Base-by-base conservation (phyloP, 805 yeast species). In the Maudiozyma pseudohumilis region DNA sequence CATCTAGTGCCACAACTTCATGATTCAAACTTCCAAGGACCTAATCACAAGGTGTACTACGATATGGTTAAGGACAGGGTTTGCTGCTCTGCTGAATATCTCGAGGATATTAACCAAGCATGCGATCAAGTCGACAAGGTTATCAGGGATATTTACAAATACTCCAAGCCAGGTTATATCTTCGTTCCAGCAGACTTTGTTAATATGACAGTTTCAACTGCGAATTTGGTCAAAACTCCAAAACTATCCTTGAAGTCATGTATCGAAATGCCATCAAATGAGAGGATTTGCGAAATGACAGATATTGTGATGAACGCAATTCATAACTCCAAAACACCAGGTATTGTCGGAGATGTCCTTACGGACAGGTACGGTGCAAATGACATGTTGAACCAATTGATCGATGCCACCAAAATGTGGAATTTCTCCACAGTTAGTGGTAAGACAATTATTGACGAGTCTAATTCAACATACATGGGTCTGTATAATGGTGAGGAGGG, bases 121-220 rank as follows among this genome's bases (percentile, higher is more conserved):
- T 49, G 58, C 39, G 48, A 51, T 26, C 75, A 80, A 55, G 74
- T 88, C 38, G 96, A 88, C 56, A 61, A 63, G 17, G 80, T 84
- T 6, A 70, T 88, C 39, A 52, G 50, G 31, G 63, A 68, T 13
- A 74, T 84, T 20, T 61, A 74, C 45, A 63, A 56, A 27, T 65
- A 71, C 32, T 75, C 79, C 27, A 75, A 78, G 55, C 96, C 96
- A 0, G 96, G 94, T 12, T 87, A 81, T 51, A 55, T 87, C 34
- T 84, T 75, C 54, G 56, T 88, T 33, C 96, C 96, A 2, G 63
- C 72, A 30, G 88, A 87, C 54, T 56, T 83, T 46, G 72, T 75
- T 8, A 74, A 76, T 29, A 47, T 42, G 42, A 26, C 47, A 21
- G 59, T 57, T 5, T 33, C 42, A 27, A 31, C 40, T 11, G 38